Base-by-base conservation (phyloP, 805 yeast genomes). In the Saccharomycopsis sp. region DNA sequence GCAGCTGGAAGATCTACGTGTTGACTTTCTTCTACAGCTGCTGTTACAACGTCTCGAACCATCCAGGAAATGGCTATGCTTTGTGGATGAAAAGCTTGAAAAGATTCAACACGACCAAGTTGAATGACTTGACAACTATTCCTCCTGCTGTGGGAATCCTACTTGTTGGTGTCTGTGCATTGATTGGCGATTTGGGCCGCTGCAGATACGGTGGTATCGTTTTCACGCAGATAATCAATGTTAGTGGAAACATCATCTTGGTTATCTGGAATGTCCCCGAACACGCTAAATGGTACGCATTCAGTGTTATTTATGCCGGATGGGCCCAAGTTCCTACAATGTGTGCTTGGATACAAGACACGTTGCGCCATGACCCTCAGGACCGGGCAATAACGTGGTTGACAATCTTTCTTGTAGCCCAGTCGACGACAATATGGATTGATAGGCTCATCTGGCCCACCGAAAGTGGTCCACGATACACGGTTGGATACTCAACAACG, bases 211-310 rank as follows among this genome's bases (percentile, higher is more conserved):
- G 73, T n/a, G 80, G 82, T 47, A 77, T 80, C 66, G 69, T 77
- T 4, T 71, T 80, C 53, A 78, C 85, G 0, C 82, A 77, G 54
- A 71, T 76, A 0, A 76, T 83, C 74, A 82, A 81, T 63, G 70
- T 80, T 24, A 64, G 77, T 4, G 84, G 86, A 14, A 81, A 82
- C 65, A 73, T 74, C 0, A 71, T 83, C 23, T 69, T 83, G 62
- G 83, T 84, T 3, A 77, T 76, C 50, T 83, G 88, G 88, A 68
- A 82, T 61, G 80, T 83, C 29, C 75, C 83, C 0, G 73, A 73
- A 48, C 59, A 73, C n/a, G 82, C 87, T 15, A 82, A 83, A 68
- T 82, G 87, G 87, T 81, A 77, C 71, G 88, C 83, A 0, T 83
- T 79, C 67, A 73, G 82, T 64, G 73, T 79, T 53, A 81, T 80